Conservation (phyloP, 1,139 yeast species). For the Arxiozyma slooffiae region DNA sequence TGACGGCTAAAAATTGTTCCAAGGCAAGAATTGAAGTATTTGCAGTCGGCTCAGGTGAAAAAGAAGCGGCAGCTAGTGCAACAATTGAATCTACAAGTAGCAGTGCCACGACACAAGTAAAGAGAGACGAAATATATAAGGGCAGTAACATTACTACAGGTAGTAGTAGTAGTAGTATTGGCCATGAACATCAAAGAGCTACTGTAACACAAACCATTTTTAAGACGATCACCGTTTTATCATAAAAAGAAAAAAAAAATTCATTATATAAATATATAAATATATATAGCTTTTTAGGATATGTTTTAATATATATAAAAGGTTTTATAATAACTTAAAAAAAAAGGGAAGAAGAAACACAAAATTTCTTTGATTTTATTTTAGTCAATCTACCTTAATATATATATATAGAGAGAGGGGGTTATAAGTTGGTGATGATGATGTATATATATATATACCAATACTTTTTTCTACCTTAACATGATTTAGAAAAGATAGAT, state of each 20-base stretch:
- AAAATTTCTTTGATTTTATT: too few relatives aligned
- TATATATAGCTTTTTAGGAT: too few relatives aligned
- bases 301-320: too few relatives aligned
- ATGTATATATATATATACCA: too few relatives aligned
- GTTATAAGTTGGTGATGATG: too few relatives aligned
- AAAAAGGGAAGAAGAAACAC: too few relatives aligned
- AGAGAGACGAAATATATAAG: slow-evolving; percentile 7
- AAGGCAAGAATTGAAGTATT: slow-evolving; percentile 69
- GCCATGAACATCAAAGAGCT: neutral
- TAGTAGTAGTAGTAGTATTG: neutral
- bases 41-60: slow-evolving; percentile 19
- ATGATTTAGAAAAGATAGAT: too few relatives aligned
- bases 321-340: too few relatives aligned
- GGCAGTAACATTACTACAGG: slow-evolving; percentile 2
- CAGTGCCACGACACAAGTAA: slow-evolving; percentile 6
- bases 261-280: too few relatives aligned
- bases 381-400: too few relatives aligned
- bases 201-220: slow-evolving; percentile 12
- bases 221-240: slow-evolving; percentile 11
- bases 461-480: too few relatives aligned
- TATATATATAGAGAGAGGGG: too few relatives aligned
- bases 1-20: slow-evolving; percentile 58
- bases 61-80: neutral
- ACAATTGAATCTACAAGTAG: neutral
- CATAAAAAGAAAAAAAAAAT: neutral